phyloP scores from a whole-genome alignment of 306 rosid genomes.

The Luffa acutangula region DNA sequence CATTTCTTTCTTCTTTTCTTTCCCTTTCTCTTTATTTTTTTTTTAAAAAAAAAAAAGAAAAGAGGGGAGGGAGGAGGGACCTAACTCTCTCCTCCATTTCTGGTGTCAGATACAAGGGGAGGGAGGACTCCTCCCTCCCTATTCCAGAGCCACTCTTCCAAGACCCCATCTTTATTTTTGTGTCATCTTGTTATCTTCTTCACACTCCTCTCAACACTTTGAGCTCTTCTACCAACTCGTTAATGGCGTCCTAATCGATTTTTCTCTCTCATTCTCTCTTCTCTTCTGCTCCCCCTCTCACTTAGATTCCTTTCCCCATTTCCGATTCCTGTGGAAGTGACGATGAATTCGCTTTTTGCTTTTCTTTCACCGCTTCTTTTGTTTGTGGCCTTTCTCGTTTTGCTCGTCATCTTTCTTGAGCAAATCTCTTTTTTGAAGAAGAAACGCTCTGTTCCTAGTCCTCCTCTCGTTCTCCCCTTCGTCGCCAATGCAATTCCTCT shows the following conservation, averaged over 20 bases:
- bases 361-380: slow-evolving; percentile 18
- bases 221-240: background rate
- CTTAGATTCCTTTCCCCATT: background rate
- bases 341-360: background rate
- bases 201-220: background rate
- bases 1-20: too few relatives aligned
- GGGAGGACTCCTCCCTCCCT: too few relatives aligned
- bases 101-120: too few relatives aligned
- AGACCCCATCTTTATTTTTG: background rate
- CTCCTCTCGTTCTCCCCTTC: slow-evolving; percentile 46
- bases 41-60: too few relatives aligned
- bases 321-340: background rate
- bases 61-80: too few relatives aligned
- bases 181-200: background rate
- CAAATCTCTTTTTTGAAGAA: slow-evolving; percentile 55
- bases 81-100: too few relatives aligned
- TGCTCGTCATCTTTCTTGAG: slow-evolving; percentile 39
- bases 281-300: background rate
- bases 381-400: slow-evolving; percentile 19
- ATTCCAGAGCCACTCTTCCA: background rate
- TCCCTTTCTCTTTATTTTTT: too few relatives aligned
- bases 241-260: background rate
- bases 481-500: slow-evolving; percentile 59
- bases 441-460: slow-evolving; percentile 49
- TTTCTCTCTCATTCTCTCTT: background rate